Conservation (phyloP, 768 basidiomycete species). For the Tricholoma furcatifolium region DNA sequence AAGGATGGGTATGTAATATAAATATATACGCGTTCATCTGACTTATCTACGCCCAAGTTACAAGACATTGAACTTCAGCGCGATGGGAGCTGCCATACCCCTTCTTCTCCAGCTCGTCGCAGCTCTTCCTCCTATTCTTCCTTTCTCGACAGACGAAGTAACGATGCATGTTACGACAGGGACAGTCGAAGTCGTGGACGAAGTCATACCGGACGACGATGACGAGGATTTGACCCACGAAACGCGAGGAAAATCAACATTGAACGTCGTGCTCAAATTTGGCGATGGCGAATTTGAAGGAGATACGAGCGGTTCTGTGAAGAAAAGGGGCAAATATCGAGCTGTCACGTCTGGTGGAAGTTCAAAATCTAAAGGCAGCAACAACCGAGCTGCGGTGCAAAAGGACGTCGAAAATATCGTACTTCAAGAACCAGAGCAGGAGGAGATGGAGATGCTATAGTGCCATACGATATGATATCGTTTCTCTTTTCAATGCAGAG, state of each 20-base stretch:
- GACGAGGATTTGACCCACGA: slow-evolving; percentile 67
- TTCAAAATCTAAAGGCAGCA: neutral
- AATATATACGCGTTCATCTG: neutral
- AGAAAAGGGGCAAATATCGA: slow-evolving; percentile 16
- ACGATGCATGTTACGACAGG: slow-evolving; percentile 63
- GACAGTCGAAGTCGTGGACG: slow-evolving; percentile 74
- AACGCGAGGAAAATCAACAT: slow-evolving; percentile 69
- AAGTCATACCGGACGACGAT: slow-evolving; percentile 72
- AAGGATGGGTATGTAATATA: slow-evolving; percentile 59
- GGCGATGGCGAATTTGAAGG: slow-evolving; percentile 59
- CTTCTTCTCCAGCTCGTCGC: slow-evolving; percentile 68
- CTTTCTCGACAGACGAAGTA: slow-evolving; percentile 63
- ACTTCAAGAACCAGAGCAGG: slow-evolving; percentile 44
- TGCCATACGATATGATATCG: too few relatives aligned
- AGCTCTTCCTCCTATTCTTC: slow-evolving; percentile 71
- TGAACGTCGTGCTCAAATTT: slow-evolving; percentile 59
- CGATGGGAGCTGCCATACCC: slow-evolving; percentile 90
- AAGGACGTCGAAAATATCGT: slow-evolving; percentile 27
- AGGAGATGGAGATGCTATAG: slow-evolving; percentile 32
- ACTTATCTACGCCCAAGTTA: slow-evolving; percentile 41
- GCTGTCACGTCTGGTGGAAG: slow-evolving; percentile 3
- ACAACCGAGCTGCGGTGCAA: slow-evolving; percentile 8
- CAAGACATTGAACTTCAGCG: slow-evolving; percentile 70
- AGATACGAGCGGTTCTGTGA: slow-evolving; percentile 26
- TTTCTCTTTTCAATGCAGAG: too few relatives aligned